Conservation (phyloP, 2,329 filamentous ascomycete genomes). For the Trichoderma atrobrunneum region DNA sequence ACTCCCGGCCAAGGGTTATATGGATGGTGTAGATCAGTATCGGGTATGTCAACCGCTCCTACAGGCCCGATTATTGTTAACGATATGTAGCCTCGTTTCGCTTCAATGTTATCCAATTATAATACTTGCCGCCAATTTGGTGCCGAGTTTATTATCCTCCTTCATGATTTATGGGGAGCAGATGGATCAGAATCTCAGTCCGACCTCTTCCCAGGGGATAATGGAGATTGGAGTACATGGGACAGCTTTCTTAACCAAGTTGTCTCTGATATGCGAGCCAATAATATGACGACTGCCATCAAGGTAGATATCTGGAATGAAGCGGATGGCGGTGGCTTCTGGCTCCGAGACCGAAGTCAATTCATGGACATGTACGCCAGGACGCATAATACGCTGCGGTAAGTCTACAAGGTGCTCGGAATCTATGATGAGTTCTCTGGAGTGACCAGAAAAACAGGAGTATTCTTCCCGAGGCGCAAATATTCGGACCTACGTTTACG, state of each 20-base stretch:
- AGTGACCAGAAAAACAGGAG: background rate
- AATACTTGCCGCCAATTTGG: slow-evolving; percentile 36
- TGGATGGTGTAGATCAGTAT: background rate
- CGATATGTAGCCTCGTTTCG: slow-evolving; percentile 34
- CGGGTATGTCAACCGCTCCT: background rate
- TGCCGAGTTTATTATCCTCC: slow-evolving; percentile 44
- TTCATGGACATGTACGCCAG: slow-evolving; percentile 8
- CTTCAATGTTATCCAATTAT: slow-evolving; percentile 46
- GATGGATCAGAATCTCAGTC: slow-evolving; percentile 40
- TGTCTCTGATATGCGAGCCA: slow-evolving; percentile 37
- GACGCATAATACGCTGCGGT: slow-evolving; percentile 5
- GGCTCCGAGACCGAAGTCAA: slow-evolving; percentile 3
- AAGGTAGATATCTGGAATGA: slow-evolving; percentile 55
- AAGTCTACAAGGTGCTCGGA: background rate
- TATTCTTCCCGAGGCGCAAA: slow-evolving; percentile 10
- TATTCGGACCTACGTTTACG: slow-evolving; percentile 10
- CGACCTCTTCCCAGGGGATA: slow-evolving; percentile 45
- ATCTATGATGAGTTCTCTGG: background rate
- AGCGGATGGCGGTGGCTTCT: slow-evolving; percentile 36
- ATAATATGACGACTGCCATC: slow-evolving; percentile 37
- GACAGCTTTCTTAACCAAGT: slow-evolving; percentile 42
- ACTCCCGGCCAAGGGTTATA: slow-evolving; percentile 13
- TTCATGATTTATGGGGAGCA: slow-evolving; percentile 48
- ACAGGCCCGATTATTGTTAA: background rate
- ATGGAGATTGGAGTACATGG: slow-evolving; percentile 46